A percentile compares a stretch with the other conserved stretches of the same genome.
Evolutionary conservation across 345 rosid genomes (phyloP).

Genomic region (Dovyalis caffra): DNA sequence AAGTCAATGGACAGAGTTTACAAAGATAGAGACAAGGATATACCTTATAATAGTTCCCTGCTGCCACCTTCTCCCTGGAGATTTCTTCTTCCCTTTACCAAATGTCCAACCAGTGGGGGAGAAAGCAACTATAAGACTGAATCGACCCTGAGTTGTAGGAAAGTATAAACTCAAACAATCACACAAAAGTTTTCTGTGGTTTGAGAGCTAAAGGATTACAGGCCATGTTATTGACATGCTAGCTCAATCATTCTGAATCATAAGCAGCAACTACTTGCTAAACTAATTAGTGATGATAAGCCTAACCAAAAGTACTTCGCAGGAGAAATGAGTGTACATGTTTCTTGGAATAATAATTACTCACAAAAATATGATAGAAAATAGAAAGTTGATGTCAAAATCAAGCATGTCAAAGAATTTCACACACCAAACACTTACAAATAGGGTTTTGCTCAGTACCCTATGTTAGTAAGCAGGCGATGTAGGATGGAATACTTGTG

Average conservation of each 20-base stretch:
- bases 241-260: not conserved
- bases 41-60: constrained; percentile 97
- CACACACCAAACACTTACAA: not conserved
- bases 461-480: too few species aligned
- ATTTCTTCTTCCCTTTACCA: constrained; percentile 82
- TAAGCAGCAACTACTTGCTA: not conserved
- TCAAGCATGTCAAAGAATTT: not conserved
- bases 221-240: not conserved
- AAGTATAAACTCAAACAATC: not conserved
- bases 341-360: not conserved
- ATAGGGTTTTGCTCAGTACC: not conserved
- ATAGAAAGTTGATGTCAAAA: not conserved
- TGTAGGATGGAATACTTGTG: too few species aligned
- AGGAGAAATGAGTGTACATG: not conserved
- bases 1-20: not conserved
- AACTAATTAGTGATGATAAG: not conserved
- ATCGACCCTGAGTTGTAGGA: constrained; percentile 52
- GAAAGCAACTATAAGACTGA: constrained; percentile 81
- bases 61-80: constrained; percentile 83
- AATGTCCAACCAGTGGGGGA: constrained; percentile 95
- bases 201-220: not conserved
- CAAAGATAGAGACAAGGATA: constrained; percentile 3
- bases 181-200: not conserved
- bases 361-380: not conserved
- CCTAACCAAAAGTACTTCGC: not conserved